phyloP scores from a whole-genome alignment of 2,329 filamentous ascomycete genomes.

The Colletotrichum viniferum region DNA sequence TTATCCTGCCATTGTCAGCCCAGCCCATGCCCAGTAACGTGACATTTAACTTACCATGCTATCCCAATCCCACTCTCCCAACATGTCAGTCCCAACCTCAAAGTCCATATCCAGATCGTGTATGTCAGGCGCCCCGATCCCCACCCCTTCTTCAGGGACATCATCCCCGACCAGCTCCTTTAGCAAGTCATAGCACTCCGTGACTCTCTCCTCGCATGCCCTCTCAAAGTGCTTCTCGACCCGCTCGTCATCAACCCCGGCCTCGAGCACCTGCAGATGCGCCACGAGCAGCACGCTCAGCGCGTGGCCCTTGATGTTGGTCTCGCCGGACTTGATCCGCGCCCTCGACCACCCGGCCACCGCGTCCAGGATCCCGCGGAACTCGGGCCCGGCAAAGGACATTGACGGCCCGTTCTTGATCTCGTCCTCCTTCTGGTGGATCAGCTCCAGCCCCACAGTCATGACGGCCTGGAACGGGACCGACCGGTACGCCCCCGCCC shows the following conservation, averaged over 20 bases:
- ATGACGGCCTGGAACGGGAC: slow-evolving; percentile 43
- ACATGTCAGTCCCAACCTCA: slow-evolving; percentile 19
- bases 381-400: slow-evolving; percentile 34
- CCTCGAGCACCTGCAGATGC: slow-evolving; percentile 39
- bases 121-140: neutral
- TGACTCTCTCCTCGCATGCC: slow-evolving; percentile 28
- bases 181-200: slow-evolving; percentile 35
- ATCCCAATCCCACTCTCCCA: slow-evolving; percentile 32
- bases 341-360: slow-evolving; percentile 34
- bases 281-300: slow-evolving; percentile 37
- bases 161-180: slow-evolving; percentile 33
- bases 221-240: slow-evolving; percentile 34
- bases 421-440: slow-evolving; percentile 49
- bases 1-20: slow-evolving; percentile 22
- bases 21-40: slow-evolving; percentile 23
- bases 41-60: slow-evolving; percentile 35
- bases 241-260: slow-evolving; percentile 30
- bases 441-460: slow-evolving; percentile 49
- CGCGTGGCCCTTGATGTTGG: slow-evolving; percentile 44
- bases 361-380: slow-evolving; percentile 33
- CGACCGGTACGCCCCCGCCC: slow-evolving; percentile 46
- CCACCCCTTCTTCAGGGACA: neutral
- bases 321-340: slow-evolving; percentile 45
- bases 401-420: slow-evolving; percentile 32
- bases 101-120: slow-evolving; percentile 17